Percentiles rank a stretch among this genome's conserved stretches.
These are phyloP conservation scores for Rhodamnia argentea DNA, from an alignment of 345 rosid species.

Conservation along the genomic window DNA sequence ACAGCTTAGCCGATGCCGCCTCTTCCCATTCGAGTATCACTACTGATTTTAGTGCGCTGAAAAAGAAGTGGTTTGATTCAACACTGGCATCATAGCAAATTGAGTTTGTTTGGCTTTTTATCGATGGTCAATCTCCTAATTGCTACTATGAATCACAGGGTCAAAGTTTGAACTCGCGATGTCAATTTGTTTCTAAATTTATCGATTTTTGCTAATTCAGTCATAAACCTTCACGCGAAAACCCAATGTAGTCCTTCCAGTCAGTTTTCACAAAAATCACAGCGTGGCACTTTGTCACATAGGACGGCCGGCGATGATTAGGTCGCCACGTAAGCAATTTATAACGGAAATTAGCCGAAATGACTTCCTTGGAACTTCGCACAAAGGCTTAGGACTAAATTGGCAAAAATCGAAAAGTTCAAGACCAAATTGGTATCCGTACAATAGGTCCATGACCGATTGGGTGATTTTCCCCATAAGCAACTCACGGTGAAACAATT, in stretches of 20 bases:
- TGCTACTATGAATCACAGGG: no score
- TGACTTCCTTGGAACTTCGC: accelerated
- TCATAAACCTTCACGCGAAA: accelerated
- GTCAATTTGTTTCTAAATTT: accelerated
- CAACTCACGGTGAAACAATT: accelerated
- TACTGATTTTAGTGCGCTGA: no score
- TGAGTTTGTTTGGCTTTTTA: no score
- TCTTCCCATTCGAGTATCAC: neutral
- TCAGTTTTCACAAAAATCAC: no score
- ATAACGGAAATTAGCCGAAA: accelerated
- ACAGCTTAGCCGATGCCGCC: neutral
- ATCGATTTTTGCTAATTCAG: accelerated
- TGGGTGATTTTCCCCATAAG: neutral
- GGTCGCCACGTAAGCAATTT: accelerated
- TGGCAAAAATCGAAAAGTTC: neutral
- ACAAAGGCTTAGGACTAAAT: accelerated
- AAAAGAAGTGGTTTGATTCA: no score
- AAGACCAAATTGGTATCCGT: accelerated
- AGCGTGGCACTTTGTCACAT: no score
- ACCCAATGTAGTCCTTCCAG: no score
- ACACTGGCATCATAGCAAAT: no score
- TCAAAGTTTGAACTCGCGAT: neutral
- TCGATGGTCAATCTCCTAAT: no score
- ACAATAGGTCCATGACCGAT: neutral
- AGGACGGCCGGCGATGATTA: no score